Evolutionary conservation across 257 asterid species (phyloP).

Genomic region (Solanum piurae): DNA sequence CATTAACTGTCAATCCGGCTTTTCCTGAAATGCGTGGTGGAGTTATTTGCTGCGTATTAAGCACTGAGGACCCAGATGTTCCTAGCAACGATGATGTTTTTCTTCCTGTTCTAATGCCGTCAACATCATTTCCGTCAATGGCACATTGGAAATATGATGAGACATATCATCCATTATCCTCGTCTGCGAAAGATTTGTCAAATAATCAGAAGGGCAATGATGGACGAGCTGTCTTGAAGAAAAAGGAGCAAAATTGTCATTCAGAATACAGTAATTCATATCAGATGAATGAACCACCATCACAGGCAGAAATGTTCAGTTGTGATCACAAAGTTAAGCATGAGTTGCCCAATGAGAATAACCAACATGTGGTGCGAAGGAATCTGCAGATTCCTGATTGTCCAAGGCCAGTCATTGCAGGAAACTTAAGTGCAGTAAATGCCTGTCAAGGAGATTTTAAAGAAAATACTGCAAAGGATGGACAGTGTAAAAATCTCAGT

Average conservation of each 20-base stretch:
- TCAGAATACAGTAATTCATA: neutral
- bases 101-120: constrained; percentile 55
- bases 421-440: constrained; percentile 13
- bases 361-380: constrained; percentile 12
- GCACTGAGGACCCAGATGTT: constrained; percentile 59
- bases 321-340: constrained; percentile 20
- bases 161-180: constrained; percentile 24
- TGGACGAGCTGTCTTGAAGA: constrained; percentile 15
- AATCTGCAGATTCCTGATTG: constrained; percentile 13
- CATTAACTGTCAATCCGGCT: constrained; percentile 15
- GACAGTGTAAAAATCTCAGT: constrained; percentile 18
- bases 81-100: constrained; percentile 84
- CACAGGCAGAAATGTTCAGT: neutral
- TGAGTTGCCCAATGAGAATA: constrained; percentile 28
- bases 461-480: constrained; percentile 14
- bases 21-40: constrained; percentile 57
- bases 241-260: neutral
- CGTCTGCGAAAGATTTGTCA: constrained; percentile 24
- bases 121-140: constrained; percentile 24
- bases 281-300: constrained; percentile 8
- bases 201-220: constrained; percentile 13
- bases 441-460: constrained; percentile 6
- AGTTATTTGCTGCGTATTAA: constrained; percentile 59
- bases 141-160: constrained; percentile 22
- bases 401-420: constrained; percentile 11